Evolutionary conservation across 441 rosid species (phyloP).

Genomic region (Brassica balearica): DNA sequence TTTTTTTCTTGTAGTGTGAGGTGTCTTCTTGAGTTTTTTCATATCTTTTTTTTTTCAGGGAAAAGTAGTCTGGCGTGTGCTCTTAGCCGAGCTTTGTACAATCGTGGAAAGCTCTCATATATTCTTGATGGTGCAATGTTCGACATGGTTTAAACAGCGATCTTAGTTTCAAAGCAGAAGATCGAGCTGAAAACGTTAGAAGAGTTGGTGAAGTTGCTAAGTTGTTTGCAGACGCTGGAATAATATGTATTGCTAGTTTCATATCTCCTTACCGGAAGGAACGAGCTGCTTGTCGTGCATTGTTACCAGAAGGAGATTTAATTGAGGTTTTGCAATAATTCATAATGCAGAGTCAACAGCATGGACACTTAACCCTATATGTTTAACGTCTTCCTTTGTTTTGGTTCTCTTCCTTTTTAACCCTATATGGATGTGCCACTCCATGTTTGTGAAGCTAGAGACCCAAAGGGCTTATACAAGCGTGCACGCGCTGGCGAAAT

Average conservation of each 20-base stretch:
- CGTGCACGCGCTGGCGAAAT: constrained; percentile 17
- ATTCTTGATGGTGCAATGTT: constrained; percentile 3
- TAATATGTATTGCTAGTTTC: constrained; percentile 12
- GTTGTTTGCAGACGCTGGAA: constrained; percentile 5
- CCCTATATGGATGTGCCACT: constrained; percentile 9
- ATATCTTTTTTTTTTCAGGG: neutral
- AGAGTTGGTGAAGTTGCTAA: constrained; percentile 14
- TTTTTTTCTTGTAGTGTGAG: neutral
- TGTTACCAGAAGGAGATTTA: constrained; percentile 11
- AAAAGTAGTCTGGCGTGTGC: constrained; percentile 15
- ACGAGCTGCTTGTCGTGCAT: constrained; percentile 1
- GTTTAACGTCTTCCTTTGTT: neutral
- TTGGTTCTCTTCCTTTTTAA: neutral
- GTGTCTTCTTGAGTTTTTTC: neutral
- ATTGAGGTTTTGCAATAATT: neutral
- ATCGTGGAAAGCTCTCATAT: neutral
- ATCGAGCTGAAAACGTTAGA: constrained; percentile 7
- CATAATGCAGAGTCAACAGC: neutral
- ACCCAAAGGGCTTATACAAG: constrained; percentile 18
- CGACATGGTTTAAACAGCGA: constrained; percentile 16
- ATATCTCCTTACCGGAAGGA: constrained; percentile 8
- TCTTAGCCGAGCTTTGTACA: constrained; percentile 1
- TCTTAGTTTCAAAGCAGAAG: constrained; percentile 10
- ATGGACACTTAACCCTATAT: neutral
- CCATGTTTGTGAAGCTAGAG: constrained; percentile 12